A percentile compares a stretch with the other conserved stretches of the same genome.
Evolutionary conservation across 345 rosid species (phyloP).

Genomic region (Linum trigynum): DNA sequence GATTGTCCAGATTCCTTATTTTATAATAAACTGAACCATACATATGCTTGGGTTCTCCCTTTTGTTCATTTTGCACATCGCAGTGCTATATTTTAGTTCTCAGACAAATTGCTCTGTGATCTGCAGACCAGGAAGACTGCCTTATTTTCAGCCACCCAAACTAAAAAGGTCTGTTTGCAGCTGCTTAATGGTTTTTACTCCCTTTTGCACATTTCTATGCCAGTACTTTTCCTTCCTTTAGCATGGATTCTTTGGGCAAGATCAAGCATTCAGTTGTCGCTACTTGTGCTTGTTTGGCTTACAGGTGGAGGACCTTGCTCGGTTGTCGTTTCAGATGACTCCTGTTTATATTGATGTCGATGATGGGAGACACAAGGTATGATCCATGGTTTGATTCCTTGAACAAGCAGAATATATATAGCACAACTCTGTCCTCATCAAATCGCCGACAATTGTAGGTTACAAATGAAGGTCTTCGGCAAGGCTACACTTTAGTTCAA

Average conservation of each 20-base stretch:
- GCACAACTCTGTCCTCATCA: constrained; percentile 7
- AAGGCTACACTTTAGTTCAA: constrained; percentile 86
- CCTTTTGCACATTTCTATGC: not conserved
- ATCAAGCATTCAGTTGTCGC: not conserved
- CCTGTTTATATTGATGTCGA: constrained; percentile 88
- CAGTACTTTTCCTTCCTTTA: not conserved
- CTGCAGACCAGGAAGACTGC: constrained; percentile 93
- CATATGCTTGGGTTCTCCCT: too few species aligned
- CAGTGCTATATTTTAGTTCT: not conserved
- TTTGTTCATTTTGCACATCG: too few species aligned
- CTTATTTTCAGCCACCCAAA: constrained; percentile 93
- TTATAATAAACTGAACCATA: too few species aligned
- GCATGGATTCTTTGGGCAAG: not conserved
- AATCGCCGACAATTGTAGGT: constrained; percentile 41
- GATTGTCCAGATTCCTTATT: too few species aligned
- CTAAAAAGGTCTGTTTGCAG: constrained; percentile 56
- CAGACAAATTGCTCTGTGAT: constrained; percentile 7
- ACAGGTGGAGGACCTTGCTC: constrained; percentile 96
- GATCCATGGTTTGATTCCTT: not conserved
- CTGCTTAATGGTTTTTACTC: not conserved
- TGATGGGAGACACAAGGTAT: constrained; percentile 87
- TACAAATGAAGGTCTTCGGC: constrained; percentile 90
- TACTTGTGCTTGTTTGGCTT: not conserved
- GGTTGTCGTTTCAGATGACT: constrained; percentile 70
- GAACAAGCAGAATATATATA: not conserved